Base-by-base conservation (phyloP, 2,329 filamentous ascomycete genomes). In the Graphium sp. region DNA sequence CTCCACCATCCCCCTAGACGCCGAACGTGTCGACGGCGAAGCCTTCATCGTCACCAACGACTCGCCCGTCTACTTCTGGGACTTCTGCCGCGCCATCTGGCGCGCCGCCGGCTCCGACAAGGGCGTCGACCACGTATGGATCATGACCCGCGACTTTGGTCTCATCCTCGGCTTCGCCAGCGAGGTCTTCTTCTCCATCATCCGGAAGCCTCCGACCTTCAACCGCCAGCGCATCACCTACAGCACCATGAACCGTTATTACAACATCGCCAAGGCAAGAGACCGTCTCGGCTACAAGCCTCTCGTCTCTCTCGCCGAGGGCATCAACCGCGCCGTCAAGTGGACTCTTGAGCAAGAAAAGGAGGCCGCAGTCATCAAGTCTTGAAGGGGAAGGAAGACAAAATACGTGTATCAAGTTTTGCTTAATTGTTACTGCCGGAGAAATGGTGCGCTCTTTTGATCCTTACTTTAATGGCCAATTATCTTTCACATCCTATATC, bases 31-130 rank as follows among this genome's bases (percentile, higher is more conserved):
- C 28, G 80, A 85, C 47, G 89, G 87, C 34, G 75, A 94, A 49
- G 74, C 74, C 28, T 87, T 95, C 58, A 74, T 93, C 55, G 70
- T 95, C 44, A 89, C 83, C 33, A 95, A 95, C 50, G 81, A 84
- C 52, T 62, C 72, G 40, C 87, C 87, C 5, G 62, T 91, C 13
- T 87, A 87, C 49, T 91, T 93, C 52, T 91, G 89, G 73, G 83
- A 92, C 51, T 79, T 91, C 46, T 71, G 79, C 34, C 66, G 81
- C 22, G 71, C 74, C 22, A 64, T 93, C 26, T 95, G 82, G 82
- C 56, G 55, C 37, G 62, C 60, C 23, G 66, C 66, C 8, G 71
- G 71, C 20, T 58, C 50, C 32, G 46, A 54, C 6, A 51, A 53
- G 33, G 67, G 66, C 13, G 62, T 57, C 5, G 57, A 60, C 28